These are phyloP conservation scores for Metschnikowia bowlesiae DNA, from an alignment of 805 yeast species.

Conservation along the genomic window DNA sequence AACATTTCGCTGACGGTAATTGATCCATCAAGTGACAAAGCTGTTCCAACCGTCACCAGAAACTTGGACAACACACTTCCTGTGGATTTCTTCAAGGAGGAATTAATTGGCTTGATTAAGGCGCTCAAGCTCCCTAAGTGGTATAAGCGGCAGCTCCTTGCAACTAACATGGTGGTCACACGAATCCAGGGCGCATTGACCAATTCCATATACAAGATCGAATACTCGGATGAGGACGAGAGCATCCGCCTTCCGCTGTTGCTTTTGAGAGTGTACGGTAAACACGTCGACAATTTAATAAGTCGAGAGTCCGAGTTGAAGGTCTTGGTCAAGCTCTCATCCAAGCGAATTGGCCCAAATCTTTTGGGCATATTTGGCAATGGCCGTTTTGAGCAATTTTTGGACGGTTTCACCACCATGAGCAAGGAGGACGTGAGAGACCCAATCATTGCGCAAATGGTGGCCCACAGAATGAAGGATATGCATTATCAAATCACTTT, in stretches of 20 bases:
- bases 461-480: constrained; percentile 96
- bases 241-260: constrained; percentile 50
- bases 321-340: constrained; percentile 67
- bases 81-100: constrained; percentile 77
- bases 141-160: constrained; percentile 51
- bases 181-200: constrained; percentile 93
- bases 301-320: constrained; percentile 80
- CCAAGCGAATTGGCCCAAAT: constrained; percentile 80
- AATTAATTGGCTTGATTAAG: constrained; percentile 61
- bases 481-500: constrained; percentile 77
- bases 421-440: constrained; percentile 69
- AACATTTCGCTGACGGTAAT: constrained; percentile 25
- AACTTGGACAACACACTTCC: constrained; percentile 75
- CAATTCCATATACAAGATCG: constrained; percentile 78
- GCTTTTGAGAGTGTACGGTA: constrained; percentile 81
- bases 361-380: constrained; percentile 84
- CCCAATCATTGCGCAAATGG: constrained; percentile 70
- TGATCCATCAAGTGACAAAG: constrained; percentile 26
- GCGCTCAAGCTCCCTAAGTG: constrained; percentile 71
- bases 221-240: constrained; percentile 40
- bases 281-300: constrained; percentile 77
- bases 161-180: constrained; percentile 44
- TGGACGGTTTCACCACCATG: constrained; percentile 77
- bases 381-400: constrained; percentile 91
- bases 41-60: constrained; percentile 51